These are phyloP conservation scores for Hyaloperonospora brassicae DNA, from an alignment of 352 stramenopile genomes.

Conservation along the genomic window DNA sequence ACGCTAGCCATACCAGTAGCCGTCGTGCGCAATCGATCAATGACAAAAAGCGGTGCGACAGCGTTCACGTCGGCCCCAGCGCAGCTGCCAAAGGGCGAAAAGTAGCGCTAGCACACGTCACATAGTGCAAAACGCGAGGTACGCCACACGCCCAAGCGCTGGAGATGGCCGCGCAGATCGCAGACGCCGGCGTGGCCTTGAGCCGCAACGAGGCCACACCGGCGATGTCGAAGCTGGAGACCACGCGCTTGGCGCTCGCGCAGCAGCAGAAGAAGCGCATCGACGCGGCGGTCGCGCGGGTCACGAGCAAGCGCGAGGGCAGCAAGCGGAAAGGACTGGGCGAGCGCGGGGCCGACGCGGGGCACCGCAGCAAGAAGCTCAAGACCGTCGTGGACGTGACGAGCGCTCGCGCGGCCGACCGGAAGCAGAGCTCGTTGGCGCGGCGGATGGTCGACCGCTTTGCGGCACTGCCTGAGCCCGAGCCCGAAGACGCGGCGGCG, in stretches of 20 bases:
- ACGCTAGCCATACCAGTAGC: background rate
- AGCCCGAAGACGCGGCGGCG: conserved; percentile 24
- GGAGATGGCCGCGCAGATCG: conserved; percentile 55
- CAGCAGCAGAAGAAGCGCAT: conserved; percentile 69
- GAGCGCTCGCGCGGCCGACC: conserved; percentile 16
- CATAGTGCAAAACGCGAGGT: conserved; percentile 17
- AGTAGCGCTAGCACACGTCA: conserved; percentile 18
- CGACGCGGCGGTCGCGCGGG: conserved; percentile 45
- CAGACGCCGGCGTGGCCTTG: conserved; percentile 31
- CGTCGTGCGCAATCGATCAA: background rate
- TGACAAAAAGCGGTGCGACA: conserved; percentile 10
- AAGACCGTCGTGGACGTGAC: conserved; percentile 37
- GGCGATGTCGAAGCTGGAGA: conserved; percentile 67
- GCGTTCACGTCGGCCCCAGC: conserved; percentile 13
- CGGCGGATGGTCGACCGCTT: conserved; percentile 38
- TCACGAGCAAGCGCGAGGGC: conserved; percentile 49
- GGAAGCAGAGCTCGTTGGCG: conserved; percentile 36
- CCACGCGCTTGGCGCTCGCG: conserved; percentile 44
- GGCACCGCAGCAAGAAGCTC: conserved; percentile 35
- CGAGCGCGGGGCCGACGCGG: conserved; percentile 26
- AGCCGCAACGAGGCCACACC: conserved; percentile 29
- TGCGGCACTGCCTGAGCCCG: conserved; percentile 28
- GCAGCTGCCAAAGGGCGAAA: conserved; percentile 7
- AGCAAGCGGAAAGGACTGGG: conserved; percentile 55
- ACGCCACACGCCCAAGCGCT: background rate